Percentiles rank a stretch among this genome's conserved stretches.
Evolutionary conservation across 352 stramenopile genomes (phyloP).

Genomic region (Nothophytophthora sp.): DNA sequence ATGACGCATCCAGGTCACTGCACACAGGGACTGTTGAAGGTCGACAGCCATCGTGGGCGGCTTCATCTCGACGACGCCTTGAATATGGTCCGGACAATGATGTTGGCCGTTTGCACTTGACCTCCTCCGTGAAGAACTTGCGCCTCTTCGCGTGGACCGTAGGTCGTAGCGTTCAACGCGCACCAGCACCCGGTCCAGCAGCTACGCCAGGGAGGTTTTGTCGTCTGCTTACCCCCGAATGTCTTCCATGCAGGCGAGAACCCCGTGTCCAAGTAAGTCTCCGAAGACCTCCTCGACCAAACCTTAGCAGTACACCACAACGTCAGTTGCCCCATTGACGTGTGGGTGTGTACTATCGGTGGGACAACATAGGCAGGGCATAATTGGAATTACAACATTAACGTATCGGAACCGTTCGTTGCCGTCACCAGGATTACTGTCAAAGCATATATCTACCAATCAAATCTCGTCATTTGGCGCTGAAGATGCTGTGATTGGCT

Average conservation of each 20-base stretch:
- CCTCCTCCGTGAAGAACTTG: slow-evolving; percentile 15
- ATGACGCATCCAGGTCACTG: slow-evolving; percentile 31
- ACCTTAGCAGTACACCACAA: slow-evolving; percentile 21
- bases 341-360: slow-evolving; percentile 2
- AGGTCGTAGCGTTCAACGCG: slow-evolving; percentile 21
- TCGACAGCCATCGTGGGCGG: slow-evolving; percentile 17
- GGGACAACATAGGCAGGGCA: no score
- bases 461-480: no score
- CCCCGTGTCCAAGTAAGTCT: slow-evolving; percentile 7
- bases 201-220: no score
- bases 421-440: no score
- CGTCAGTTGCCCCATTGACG: slow-evolving; percentile 17
- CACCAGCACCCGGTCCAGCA: slow-evolving; percentile 13
- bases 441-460: no score
- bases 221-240: slow-evolving; percentile 18
- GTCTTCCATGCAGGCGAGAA: slow-evolving; percentile 32
- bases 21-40: slow-evolving; percentile 34
- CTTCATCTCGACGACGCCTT: slow-evolving; percentile 24
- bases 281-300: slow-evolving; percentile 22
- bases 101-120: slow-evolving; percentile 13
- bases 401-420: no score
- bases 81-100: slow-evolving; percentile 19
- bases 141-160: slow-evolving; percentile 37
- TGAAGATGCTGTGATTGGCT: no score
- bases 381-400: no score